These are phyloP conservation scores for Furcasterigmium furcatum DNA, from an alignment of 2,329 filamentous ascomycete species.

Conservation along the genomic window DNA sequence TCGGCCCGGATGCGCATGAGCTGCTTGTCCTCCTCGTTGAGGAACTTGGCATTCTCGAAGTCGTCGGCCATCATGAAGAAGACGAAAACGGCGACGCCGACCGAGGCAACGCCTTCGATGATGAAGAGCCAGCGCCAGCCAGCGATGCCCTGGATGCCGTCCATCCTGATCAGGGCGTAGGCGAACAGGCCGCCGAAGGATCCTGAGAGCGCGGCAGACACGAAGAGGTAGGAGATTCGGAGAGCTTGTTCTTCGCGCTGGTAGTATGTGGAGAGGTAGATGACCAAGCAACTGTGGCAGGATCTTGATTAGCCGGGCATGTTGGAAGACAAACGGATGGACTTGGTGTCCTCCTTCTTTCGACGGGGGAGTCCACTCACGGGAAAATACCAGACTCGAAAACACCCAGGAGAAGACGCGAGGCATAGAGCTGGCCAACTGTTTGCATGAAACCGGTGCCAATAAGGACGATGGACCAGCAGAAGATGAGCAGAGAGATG, in stretches of 20 bases:
- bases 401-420: too few relatives aligned
- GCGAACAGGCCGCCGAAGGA: slow-evolving; percentile 49
- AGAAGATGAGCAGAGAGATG: neutral
- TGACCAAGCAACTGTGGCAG: neutral
- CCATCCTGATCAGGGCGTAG: slow-evolving; percentile 40
- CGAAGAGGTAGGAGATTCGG: slow-evolving; percentile 54
- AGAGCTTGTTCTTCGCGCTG: slow-evolving; percentile 48
- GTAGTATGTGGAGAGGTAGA: slow-evolving; percentile 9
- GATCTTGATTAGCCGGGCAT: too few relatives aligned
- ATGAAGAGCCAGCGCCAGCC: slow-evolving; percentile 55
- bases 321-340: too few relatives aligned
- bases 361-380: too few relatives aligned
- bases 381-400: neutral
- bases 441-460: neutral
- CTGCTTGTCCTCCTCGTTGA: slow-evolving; percentile 11
- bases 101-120: slow-evolving; percentile 60
- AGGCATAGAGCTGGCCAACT: too few relatives aligned
- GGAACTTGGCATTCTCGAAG: slow-evolving; percentile 13
- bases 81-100: slow-evolving; percentile 54
- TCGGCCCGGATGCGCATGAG: slow-evolving; percentile 12
- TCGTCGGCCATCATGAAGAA: slow-evolving; percentile 12
- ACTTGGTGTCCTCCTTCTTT: too few relatives aligned
- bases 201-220: slow-evolving; percentile 47
- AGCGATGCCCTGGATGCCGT: slow-evolving; percentile 40
- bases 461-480: neutral